These are phyloP conservation scores for Myrica gale DNA, from an alignment of 306 rosid species.

Conservation along the genomic window DNA sequence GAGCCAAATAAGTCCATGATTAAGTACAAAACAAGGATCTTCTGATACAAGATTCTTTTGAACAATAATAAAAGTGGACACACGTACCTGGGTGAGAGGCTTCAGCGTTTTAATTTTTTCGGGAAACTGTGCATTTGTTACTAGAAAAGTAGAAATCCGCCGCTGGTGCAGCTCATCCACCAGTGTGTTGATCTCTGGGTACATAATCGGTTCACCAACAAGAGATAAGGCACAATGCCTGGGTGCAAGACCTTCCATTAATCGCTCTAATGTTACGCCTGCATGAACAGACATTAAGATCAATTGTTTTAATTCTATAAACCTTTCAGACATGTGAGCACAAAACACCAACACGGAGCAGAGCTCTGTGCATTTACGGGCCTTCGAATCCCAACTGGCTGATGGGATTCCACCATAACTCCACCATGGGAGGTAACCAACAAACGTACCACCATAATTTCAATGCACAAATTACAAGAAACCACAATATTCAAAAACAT, in stretches of 20 bases:
- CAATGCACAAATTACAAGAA: not conserved
- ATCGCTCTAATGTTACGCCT: constrained; percentile 90
- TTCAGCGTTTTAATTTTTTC: constrained; percentile 68
- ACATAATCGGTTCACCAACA: constrained; percentile 99
- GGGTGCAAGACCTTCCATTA: constrained; percentile 85
- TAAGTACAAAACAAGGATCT: constrained; percentile 17
- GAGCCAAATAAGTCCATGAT: constrained; percentile 17
- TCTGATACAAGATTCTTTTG: not conserved
- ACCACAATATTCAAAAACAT: not conserved
- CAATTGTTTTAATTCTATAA: not conserved
- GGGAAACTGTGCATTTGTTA: constrained; percentile 97
- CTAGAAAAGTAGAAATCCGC: constrained; percentile 87
- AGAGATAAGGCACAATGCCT: constrained; percentile 97
- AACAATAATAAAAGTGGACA: constrained; percentile 3
- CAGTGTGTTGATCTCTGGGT: constrained; percentile 87
- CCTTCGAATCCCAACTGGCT: too few relatives aligned
- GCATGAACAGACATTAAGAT: constrained; percentile 27
- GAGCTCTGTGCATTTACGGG: too few relatives aligned
- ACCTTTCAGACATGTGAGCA: too few relatives aligned
- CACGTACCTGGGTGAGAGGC: constrained; percentile 83
- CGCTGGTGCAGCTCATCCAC: constrained; percentile 84
- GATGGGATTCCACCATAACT: too few relatives aligned
- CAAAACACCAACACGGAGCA: too few relatives aligned
- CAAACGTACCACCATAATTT: not conserved
- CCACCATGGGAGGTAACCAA: too few relatives aligned